Evolutionary conservation across 106 monocot genomes (phyloP).

Genomic region (Gastrodia elata): DNA sequence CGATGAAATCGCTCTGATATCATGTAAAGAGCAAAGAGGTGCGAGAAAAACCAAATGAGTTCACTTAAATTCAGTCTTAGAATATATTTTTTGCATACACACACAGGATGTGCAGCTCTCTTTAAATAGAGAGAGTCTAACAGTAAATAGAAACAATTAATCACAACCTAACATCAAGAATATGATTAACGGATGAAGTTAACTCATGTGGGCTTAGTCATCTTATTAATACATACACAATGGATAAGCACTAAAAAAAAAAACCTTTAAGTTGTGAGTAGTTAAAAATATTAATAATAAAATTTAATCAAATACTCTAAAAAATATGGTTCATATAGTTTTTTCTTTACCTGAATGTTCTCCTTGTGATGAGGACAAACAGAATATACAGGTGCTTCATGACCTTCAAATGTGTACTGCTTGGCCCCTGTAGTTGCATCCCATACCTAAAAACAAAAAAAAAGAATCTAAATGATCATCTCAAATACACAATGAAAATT

Average conservation of each 20-base stretch:
- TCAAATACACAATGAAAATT: conserved; percentile 1
- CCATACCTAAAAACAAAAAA: conserved; percentile 60
- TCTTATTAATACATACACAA: too few species aligned
- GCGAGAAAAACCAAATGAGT: too few species aligned
- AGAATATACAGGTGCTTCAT: conserved; percentile 80
- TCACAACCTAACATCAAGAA: too few species aligned
- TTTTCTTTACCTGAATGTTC: conserved; percentile 56
- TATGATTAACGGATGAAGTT: too few species aligned
- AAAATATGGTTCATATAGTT: background rate
- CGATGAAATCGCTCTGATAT: too few species aligned
- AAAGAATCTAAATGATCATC: background rate
- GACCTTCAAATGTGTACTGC: conserved; percentile 77
- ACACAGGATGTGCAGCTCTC: too few species aligned
- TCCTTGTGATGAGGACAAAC: conserved; percentile 83
- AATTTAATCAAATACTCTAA: background rate
- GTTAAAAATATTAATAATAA: background rate
- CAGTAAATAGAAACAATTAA: too few species aligned
- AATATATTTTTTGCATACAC: too few species aligned
- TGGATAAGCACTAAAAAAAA: background rate
- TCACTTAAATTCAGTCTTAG: too few species aligned
- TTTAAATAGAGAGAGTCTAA: too few species aligned
- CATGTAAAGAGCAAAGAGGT: too few species aligned
- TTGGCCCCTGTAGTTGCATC: conserved; percentile 57
- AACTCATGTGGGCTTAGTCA: too few species aligned
- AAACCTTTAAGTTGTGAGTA: background rate